These are phyloP conservation scores for Endogone sp. DNA, from an alignment of 192 early-diverging fungal genomes.

Conservation along the genomic window DNA sequence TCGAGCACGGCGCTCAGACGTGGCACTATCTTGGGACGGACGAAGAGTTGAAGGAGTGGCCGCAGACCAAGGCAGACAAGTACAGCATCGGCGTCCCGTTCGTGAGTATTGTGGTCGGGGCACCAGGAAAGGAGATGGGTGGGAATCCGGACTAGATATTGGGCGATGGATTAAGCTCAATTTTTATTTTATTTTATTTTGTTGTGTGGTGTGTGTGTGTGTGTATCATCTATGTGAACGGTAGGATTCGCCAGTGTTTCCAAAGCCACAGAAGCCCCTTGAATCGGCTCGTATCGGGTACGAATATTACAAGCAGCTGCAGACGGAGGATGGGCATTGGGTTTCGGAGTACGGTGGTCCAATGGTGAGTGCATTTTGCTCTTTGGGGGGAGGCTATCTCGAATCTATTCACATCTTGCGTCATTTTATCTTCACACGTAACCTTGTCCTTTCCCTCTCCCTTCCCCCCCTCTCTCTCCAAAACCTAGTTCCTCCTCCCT, in stretches of 20 bases:
- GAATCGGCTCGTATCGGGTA: conserved; percentile 91
- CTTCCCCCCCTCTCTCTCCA: not conserved
- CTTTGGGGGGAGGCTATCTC: not conserved
- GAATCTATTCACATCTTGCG: not conserved
- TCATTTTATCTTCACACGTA: not conserved
- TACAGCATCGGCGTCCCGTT: conserved; percentile 85
- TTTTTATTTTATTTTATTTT: not conserved
- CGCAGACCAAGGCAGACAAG: conserved; percentile 75
- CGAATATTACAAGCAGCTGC: conserved; percentile 81
- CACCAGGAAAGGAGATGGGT: too few species aligned
- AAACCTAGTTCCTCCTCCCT: conserved; percentile 76
- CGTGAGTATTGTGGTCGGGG: conserved; percentile 28
- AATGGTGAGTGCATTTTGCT: conserved; percentile 41
- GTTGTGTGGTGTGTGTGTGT: not conserved
- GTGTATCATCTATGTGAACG: not conserved
- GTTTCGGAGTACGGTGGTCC: conserved; percentile 96
- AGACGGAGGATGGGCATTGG: conserved; percentile 94
- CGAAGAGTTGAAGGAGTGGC: conserved; percentile 49
- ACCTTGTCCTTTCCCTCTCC: not conserved
- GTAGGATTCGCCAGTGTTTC: conserved; percentile 50
- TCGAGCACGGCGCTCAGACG: conserved; percentile 83
- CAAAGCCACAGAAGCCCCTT: conserved; percentile 60
- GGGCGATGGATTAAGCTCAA: not conserved
- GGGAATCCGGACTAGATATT: too few species aligned
- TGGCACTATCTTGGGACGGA: conserved; percentile 80